Conservation (phyloP, 164 flowering plant genomes). For the Chimonanthus salicifolius region DNA sequence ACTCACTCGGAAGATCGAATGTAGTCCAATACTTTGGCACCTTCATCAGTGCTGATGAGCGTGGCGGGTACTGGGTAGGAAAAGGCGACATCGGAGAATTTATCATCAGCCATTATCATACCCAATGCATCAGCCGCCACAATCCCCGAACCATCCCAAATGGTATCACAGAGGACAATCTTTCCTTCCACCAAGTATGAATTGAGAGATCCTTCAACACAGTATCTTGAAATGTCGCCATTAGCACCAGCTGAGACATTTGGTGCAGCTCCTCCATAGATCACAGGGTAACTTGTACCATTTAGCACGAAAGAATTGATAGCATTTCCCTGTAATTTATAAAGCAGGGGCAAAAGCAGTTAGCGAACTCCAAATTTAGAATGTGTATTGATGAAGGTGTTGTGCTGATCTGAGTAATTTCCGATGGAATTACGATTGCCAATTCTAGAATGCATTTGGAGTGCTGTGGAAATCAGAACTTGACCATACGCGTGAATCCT, state of each 20-base stretch:
- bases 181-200: not conserved
- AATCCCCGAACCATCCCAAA: not conserved
- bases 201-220: not conserved
- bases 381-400: not conserved
- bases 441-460: no score
- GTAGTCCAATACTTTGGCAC: constrained; percentile 20
- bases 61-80: constrained; percentile 34
- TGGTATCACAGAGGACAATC: constrained; percentile 3
- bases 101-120: not conserved
- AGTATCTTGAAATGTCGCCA: not conserved
- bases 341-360: not conserved
- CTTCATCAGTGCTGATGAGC: constrained; percentile 23
- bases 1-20: constrained; percentile 33
- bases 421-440: not conserved
- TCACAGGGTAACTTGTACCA: constrained; percentile 6
- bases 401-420: not conserved
- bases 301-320: constrained; percentile 5
- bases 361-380: not conserved
- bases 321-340: constrained; percentile 3
- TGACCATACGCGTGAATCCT: no score
- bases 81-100: constrained; percentile 24
- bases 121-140: constrained; percentile 3
- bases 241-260: not conserved
- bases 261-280: constrained; percentile 7
- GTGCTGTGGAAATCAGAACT: no score